Evolutionary conservation across 2,329 filamentous ascomycete species (phyloP).

Genomic region (Alternaria incomplexa): DNA sequence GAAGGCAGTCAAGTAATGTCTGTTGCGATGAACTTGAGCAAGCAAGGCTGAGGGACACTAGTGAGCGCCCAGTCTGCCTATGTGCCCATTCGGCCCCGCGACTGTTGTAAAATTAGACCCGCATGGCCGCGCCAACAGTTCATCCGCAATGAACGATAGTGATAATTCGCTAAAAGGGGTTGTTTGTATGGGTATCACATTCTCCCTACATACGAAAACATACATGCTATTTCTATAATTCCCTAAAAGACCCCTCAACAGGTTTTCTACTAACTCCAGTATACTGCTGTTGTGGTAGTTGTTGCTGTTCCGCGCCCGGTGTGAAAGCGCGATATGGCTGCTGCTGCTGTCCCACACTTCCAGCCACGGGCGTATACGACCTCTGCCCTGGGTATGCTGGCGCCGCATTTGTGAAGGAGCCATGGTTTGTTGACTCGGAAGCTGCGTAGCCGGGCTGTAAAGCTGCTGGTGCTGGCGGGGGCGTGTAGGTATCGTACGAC

Average conservation of each 20-base stretch:
- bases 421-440: neutral
- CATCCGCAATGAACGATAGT: too few relatives aligned
- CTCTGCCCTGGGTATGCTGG: conserved; percentile 7
- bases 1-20: too few relatives aligned
- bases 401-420: neutral
- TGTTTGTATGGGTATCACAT: neutral
- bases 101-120: too few relatives aligned
- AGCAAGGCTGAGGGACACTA: too few relatives aligned
- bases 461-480: neutral
- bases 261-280: neutral
- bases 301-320: neutral
- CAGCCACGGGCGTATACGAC: conserved; percentile 4
- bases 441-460: neutral
- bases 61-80: too few relatives aligned
- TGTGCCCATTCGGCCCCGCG: too few relatives aligned
- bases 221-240: neutral
- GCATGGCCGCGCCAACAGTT: too few relatives aligned
- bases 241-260: conserved; percentile 3
- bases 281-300: neutral
- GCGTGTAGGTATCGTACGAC: neutral
- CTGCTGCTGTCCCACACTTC: neutral
- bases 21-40: too few relatives aligned
- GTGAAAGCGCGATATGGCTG: conserved; percentile 9
- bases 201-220: neutral
- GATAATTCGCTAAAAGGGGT: too few relatives aligned